Percentiles rank a stretch among this genome's conserved stretches.
Evolutionary conservation across 1,284 basidiomycete genomes (phyloP).

Genomic region (Ganoderma boninense): DNA sequence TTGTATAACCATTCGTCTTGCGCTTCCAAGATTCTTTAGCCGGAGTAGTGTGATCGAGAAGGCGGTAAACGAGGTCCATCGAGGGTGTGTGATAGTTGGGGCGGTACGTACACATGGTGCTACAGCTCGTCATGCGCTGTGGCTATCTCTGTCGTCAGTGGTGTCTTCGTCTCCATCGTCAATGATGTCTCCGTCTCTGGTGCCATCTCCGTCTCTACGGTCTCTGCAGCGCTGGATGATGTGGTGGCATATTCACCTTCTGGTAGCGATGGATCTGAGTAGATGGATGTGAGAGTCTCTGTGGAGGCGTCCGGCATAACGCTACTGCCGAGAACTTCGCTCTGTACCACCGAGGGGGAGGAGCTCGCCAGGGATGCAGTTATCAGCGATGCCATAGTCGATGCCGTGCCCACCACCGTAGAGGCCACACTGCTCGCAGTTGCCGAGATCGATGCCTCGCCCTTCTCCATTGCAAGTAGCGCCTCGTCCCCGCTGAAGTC

Average conservation of each 20-base stretch:
- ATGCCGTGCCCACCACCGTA: slow-evolving; percentile 12
- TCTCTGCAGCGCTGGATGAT: background rate
- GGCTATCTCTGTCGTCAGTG: background rate
- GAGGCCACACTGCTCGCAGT: slow-evolving; percentile 14
- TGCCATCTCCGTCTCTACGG: background rate
- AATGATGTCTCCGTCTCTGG: too few relatives aligned
- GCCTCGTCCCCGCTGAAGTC: slow-evolving; percentile 35
- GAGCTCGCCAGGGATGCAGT: slow-evolving; percentile 17
- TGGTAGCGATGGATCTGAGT: background rate
- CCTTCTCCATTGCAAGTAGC: slow-evolving; percentile 38
- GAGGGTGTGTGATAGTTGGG: slow-evolving; percentile 5
- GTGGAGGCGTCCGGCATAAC: background rate
- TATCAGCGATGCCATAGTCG: slow-evolving; percentile 12
- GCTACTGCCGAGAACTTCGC: background rate
- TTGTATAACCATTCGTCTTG: slow-evolving; percentile 27
- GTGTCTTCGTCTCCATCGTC: too few relatives aligned
- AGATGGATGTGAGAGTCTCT: background rate
- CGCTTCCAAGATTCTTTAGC: slow-evolving; percentile 5
- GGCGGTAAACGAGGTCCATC: background rate
- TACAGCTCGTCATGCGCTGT: slow-evolving; percentile 25
- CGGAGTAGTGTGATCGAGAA: background rate
- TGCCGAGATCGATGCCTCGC: slow-evolving; percentile 16
- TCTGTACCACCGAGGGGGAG: background rate
- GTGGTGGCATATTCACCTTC: slow-evolving; percentile 2
- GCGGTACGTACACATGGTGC: slow-evolving; percentile 5